Conservation (phyloP, 352 stramenopile genomes). For the Phytophthora sp. region DNA sequence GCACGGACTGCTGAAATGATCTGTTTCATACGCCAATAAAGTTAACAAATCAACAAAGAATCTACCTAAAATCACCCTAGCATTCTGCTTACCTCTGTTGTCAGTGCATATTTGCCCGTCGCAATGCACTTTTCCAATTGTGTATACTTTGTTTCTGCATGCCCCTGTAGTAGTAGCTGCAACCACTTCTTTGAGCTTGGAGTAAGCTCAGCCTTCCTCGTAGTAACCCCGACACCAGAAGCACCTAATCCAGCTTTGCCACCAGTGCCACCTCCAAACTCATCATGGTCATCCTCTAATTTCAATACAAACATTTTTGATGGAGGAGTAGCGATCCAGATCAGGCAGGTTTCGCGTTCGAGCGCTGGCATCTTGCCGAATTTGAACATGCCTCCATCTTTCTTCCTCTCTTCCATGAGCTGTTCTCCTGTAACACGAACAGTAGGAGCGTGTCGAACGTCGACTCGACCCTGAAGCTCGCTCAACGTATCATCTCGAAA, state of each 20-base stretch:
- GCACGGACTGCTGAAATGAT: slow-evolving; percentile 77
- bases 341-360: slow-evolving; percentile 69
- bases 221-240: slow-evolving; percentile 21
- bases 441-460: slow-evolving; percentile 79
- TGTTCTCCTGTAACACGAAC: slow-evolving; percentile 79
- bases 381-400: slow-evolving; percentile 73
- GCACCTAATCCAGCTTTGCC: slow-evolving; percentile 28
- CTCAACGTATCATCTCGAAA: slow-evolving; percentile 78
- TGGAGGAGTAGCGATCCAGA: slow-evolving; percentile 84
- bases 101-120: slow-evolving; percentile 60
- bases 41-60: neutral
- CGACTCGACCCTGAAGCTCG: slow-evolving; percentile 75
- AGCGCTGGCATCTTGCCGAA: slow-evolving; percentile 65
- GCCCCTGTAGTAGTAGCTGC: slow-evolving; percentile 68
- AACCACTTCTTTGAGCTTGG: slow-evolving; percentile 80
- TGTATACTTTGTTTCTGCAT: slow-evolving; percentile 85
- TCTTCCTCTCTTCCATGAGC: slow-evolving; percentile 78
- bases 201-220: slow-evolving; percentile 62
- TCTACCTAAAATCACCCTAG: too few species aligned
- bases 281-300: slow-evolving; percentile 71
- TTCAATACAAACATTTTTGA: slow-evolving; percentile 89
- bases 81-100: slow-evolving; percentile 57
- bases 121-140: slow-evolving; percentile 82
- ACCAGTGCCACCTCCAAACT: slow-evolving; percentile 17
- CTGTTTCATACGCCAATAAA: slow-evolving; percentile 24